Base-by-base conservation (phyloP, 2,329 filamentous ascomycete species). In the Lizonia empirigonia region DNA sequence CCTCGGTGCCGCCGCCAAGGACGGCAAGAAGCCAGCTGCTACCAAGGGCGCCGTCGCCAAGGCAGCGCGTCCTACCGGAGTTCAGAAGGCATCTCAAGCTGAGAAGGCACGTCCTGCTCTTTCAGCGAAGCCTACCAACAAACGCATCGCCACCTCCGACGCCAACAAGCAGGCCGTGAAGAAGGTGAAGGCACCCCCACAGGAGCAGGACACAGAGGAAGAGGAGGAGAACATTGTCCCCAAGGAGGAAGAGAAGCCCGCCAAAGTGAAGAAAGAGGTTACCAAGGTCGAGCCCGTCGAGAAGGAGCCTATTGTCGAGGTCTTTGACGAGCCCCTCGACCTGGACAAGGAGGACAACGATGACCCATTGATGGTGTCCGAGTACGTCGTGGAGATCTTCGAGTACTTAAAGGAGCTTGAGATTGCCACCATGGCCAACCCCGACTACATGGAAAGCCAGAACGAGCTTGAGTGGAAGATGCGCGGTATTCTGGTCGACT, bases 401-500 rank as follows among this genome's bases (percentile, higher is more conserved):
- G 91, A 97, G 62, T 97, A 99, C 75, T 83, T 97, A 59, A 87
- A 86, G 67, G 87, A 95, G 64, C 84, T 97, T 19, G 94, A 99
- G 77, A 80, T 86, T 59, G 77, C 81, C 72, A 91, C 80, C 75
- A 85, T 92, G 69, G 91, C 93, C 63, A 97, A 97, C 76, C 87
- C 91, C 15, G 80, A 94, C 57, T 99, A 99, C 80, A 99, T 99
- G 86, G 84, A 89, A 41, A 90, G 93, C 76, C 94, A 99, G 72
- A 89, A 90, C 59, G 91, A 97, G 64, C 82, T 99, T 10, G 93
- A 97, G 75, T 99, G 94, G 94, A 96, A 96, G 83, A 97, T 96
- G 78, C 90, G 94, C 65, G 93, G 92, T 58, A 97, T 99, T 62
- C 84, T 99, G 46, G 86, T 97, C 61, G 94, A 99, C 78, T 99